Base-by-base conservation (phyloP, 2,329 filamentous ascomycete species). In the Lizonia empirigonia region DNA sequence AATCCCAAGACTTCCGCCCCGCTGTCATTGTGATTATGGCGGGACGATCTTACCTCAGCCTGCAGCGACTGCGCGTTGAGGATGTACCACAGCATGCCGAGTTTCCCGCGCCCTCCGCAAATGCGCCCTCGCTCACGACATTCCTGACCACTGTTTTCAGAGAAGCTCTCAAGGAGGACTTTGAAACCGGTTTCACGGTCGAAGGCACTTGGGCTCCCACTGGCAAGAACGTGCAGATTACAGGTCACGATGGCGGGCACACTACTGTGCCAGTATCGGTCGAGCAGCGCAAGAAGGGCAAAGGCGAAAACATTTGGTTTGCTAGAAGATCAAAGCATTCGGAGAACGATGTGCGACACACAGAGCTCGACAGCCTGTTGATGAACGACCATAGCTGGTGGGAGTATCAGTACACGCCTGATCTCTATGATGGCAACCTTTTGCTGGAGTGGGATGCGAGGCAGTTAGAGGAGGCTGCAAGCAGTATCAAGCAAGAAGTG, bases 361-460 rank as follows among this genome's bases (percentile, higher is more conserved):
- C 74, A 0, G 87, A 91, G 69, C 88, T 90, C 67, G 76, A 80
- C 29, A 69, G 69, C 26, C 79, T 77, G 56, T 80, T 90, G 67
- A 82, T 85, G 60, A 76, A 81, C 29, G 70, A 81, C 29, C 85
- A 87, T 65, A 80, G 78, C 29, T 70, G 76, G 62, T 77, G 83
- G 37, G 85, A 88, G 71, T 72, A 74, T 44, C 76, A 78, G 10
- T 87, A 86, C 64, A 86, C 83, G 35, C 82, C 83, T 1, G 76
- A 77, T 39, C 76, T 86, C 12, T 74, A 81, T 36, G 80, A 76
- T 36, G 76, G 76, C 9, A 74, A 78, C 41, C 67, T 73, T 53
- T 72, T 80, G 2, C 47, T 76, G 10, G 62, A 64, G 13, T 81
- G 78, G 78, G 72, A 66, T 68, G n/a, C 34, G 15, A 76, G 54